Percentiles rank a stretch among this genome's conserved stretches.
These are phyloP conservation scores for Achlya hypogyna DNA, from an alignment of 352 stramenopile genomes.

Conservation along the genomic window DNA sequence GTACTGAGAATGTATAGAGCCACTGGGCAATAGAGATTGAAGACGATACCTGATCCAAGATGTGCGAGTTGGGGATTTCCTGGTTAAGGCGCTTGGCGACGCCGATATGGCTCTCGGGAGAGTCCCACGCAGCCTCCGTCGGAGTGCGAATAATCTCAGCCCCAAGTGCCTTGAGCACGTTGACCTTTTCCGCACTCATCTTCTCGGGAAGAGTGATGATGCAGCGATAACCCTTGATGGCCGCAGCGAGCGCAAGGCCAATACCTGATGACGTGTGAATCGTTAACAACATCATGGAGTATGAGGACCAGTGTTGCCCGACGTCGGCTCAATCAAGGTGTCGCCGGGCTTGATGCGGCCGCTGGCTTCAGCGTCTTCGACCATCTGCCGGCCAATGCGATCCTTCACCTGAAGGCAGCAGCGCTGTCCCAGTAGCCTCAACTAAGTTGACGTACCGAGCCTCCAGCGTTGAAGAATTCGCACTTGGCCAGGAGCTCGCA, in stretches of 20 bases:
- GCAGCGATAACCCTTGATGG: constrained; percentile 92
- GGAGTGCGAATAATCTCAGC: constrained; percentile 94
- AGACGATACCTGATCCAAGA: constrained; percentile 81
- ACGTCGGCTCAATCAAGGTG: constrained; percentile 96
- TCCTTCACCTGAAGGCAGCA: constrained; percentile 59
- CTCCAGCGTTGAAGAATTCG: constrained; percentile 94
- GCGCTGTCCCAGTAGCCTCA: background rate
- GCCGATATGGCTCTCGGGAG: constrained; percentile 89
- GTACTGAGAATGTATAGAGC: constrained; percentile 37
- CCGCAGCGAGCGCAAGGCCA: constrained; percentile 92
- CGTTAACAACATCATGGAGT: background rate
- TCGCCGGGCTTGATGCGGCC: constrained; percentile 91
- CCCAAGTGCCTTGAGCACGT: constrained; percentile 91
- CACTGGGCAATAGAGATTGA: background rate
- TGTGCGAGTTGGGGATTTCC: constrained; percentile 90
- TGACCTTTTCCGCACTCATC: constrained; percentile 95
- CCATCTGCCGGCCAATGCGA: constrained; percentile 84
- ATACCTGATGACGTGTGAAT: constrained; percentile 69
- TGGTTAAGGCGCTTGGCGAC: constrained; percentile 86
- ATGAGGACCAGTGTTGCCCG: constrained; percentile 88
- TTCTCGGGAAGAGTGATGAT: constrained; percentile 90
- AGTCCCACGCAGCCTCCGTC: constrained; percentile 93
- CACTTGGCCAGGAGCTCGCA: constrained; percentile 93
- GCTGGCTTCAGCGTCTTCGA: constrained; percentile 85
- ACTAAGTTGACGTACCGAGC: constrained; percentile 40